Percentiles rank a stretch among this genome's conserved stretches.
phyloP scores from a whole-genome alignment of 179 eudicot species.

The Dionaea muscipula region DNA sequence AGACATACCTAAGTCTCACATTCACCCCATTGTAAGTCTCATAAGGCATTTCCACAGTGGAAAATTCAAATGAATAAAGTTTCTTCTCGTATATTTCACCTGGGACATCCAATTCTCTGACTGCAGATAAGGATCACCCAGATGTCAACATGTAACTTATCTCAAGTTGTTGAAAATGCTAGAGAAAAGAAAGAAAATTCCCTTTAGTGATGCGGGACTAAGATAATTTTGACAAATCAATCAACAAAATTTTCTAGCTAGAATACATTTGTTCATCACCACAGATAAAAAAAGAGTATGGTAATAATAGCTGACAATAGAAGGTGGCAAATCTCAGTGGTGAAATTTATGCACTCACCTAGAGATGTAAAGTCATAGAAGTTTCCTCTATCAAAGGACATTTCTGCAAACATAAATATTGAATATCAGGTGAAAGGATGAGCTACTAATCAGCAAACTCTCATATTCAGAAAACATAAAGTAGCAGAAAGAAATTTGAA shows the following conservation, averaged over 20 bases:
- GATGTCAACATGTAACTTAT: conserved; percentile 1
- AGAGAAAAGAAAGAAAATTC: background rate
- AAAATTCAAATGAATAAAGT: conserved; percentile 80
- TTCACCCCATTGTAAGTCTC: conserved; percentile 93
- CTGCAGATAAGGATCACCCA: conserved; percentile 33
- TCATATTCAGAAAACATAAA: background rate
- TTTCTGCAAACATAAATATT: conserved; percentile 42
- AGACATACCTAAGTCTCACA: conserved; percentile 74
- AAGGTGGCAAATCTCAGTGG: too few relatives aligned
- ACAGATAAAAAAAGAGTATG: too few relatives aligned
- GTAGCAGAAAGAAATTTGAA: too few relatives aligned
- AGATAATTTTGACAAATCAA: background rate
- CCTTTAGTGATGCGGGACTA: background rate
- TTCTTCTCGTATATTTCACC: conserved; percentile 88
- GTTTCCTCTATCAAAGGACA: conserved; percentile 84
- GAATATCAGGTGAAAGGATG: background rate
- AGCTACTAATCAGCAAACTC: background rate
- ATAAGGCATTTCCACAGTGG: conserved; percentile 97
- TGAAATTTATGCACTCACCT: conserved; percentile 35
- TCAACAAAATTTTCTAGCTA: too few relatives aligned
- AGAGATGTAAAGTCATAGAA: conserved; percentile 91
- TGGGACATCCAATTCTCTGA: conserved; percentile 95
- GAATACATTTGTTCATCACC: too few relatives aligned
- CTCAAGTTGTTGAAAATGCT: background rate
- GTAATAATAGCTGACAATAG: too few relatives aligned